These are phyloP conservation scores for Persicaria maculosa DNA, from an alignment of 148 eudicot species.

Conservation along the genomic window DNA sequence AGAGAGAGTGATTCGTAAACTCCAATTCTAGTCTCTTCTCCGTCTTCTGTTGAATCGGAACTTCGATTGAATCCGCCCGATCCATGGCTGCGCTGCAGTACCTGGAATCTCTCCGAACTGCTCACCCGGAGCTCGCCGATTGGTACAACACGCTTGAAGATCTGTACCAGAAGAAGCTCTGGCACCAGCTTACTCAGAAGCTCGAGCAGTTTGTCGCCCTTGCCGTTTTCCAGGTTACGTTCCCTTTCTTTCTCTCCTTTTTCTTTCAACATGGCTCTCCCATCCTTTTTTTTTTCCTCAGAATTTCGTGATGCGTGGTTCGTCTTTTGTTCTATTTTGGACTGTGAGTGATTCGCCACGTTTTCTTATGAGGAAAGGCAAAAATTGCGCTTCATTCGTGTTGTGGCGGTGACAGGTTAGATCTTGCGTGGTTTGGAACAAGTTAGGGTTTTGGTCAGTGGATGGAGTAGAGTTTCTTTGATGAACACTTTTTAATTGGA, in stretches of 20 bases:
- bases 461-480: not conserved
- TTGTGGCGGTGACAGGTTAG: not conserved
- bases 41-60: not conserved
- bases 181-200: constrained; percentile 91
- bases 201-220: constrained; percentile 80
- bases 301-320: not conserved
- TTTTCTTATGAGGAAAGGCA: not conserved
- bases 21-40: not conserved
- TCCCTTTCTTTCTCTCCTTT: not conserved
- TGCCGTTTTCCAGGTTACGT: constrained; percentile 58
- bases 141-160: constrained; percentile 73
- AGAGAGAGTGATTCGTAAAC: not conserved
- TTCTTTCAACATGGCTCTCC: not conserved
- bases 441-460: not conserved
- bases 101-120: constrained; percentile 46
- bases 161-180: constrained; percentile 89
- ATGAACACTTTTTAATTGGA: not conserved
- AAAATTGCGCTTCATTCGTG: not conserved
- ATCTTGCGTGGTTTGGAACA: not conserved
- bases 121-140: constrained; percentile 73
- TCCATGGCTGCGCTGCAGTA: constrained; percentile 67
- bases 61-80: not conserved
- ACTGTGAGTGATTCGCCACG: not conserved
- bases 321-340: not conserved
- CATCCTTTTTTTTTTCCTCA: too few relatives aligned